Base-by-base conservation (phyloP, 495 filamentous ascomycete species). In the Xylaria curta region DNA sequence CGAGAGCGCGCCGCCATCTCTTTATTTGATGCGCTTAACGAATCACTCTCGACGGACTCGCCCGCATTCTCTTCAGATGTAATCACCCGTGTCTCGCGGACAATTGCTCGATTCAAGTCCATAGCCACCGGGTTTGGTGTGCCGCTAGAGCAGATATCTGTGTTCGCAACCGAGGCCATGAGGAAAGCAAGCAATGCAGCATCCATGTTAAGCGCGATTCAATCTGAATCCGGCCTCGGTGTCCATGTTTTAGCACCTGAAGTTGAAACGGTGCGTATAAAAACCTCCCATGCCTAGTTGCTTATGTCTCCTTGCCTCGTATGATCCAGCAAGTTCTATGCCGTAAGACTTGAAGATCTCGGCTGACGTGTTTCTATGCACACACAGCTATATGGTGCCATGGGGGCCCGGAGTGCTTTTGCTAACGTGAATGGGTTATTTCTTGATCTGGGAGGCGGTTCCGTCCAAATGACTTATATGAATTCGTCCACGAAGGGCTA, bases 101-200 rank as follows among this genome's bases (percentile, higher is more conserved):
- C 88, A 0, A 84, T 97, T 31, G 80, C 85, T 15, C 90, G 90
- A 24, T 98, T 97, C 82, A 86, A 89, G 68, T 84, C 84, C 12
- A 91, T 92, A n/a, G 95, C 94, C 69, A 77, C 85, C 10, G 89
- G 90, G 68, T 91, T 91, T 69, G 86, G 86, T 3, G 93, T 97
- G 0, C 89, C 87, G 0, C 66, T 82, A 0, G 44, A 74, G 10
- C 88, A 94, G 63, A 88, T 95, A 60, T 88, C 86, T 6, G 87
- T 97, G 9, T 89, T 98, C 21, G 94, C 92, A 7, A 98, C 95
- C 3, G 95, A 97, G 81, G 95, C 95, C 5, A 97, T 93, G 73
- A 89, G 95, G 33, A 91, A 89, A 26, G 94, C 95, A 1, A 81
- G 88, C 71, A 98, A 98, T 76, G 88, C 90, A 17, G 81, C 82